These are phyloP conservation scores for Solanum okadae DNA, from an alignment of 257 asterid genomes.

Conservation along the genomic window DNA sequence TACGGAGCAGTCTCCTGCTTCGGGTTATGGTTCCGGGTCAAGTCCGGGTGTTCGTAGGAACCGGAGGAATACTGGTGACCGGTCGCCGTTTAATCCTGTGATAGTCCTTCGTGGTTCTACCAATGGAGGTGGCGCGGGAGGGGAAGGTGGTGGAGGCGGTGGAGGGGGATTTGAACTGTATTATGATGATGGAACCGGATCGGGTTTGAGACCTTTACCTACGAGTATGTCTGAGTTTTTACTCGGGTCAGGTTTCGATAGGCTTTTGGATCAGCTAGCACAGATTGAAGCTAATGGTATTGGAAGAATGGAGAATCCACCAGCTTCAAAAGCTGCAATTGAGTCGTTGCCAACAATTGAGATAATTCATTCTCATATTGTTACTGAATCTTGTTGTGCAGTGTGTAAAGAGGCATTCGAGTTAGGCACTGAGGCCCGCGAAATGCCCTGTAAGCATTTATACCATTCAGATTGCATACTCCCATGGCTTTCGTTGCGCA, in stretches of 20 bases:
- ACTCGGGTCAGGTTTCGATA: slow-evolving; percentile 78
- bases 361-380: slow-evolving; percentile 34
- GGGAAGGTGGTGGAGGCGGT: slow-evolving; percentile 17
- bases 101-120: slow-evolving; percentile 67
- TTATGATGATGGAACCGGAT: slow-evolving; percentile 82
- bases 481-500: slow-evolving; percentile 70
- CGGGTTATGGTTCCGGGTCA: slow-evolving; percentile 19
- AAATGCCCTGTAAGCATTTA: slow-evolving; percentile 86
- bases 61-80: slow-evolving; percentile 59
- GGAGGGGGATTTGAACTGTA: slow-evolving; percentile 58
- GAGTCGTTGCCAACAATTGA: slow-evolving; percentile 66
- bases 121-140: slow-evolving; percentile 17
- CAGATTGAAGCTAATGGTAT: slow-evolving; percentile 66
- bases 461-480: slow-evolving; percentile 78
- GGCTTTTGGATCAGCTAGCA: slow-evolving; percentile 61
- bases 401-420: slow-evolving; percentile 81
- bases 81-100: slow-evolving; percentile 86
- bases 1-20: slow-evolving; percentile 30
- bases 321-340: slow-evolving; percentile 75
- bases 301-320: slow-evolving; percentile 62
- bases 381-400: slow-evolving; percentile 57
- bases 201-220: slow-evolving; percentile 70
- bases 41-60: slow-evolving; percentile 59
- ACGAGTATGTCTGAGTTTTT: slow-evolving; percentile 70
- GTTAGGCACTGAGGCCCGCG: slow-evolving; percentile 56